Evolutionary conservation across 2,329 filamentous ascomycete genomes (phyloP).

Genomic region (Colletotrichum limetticola): DNA sequence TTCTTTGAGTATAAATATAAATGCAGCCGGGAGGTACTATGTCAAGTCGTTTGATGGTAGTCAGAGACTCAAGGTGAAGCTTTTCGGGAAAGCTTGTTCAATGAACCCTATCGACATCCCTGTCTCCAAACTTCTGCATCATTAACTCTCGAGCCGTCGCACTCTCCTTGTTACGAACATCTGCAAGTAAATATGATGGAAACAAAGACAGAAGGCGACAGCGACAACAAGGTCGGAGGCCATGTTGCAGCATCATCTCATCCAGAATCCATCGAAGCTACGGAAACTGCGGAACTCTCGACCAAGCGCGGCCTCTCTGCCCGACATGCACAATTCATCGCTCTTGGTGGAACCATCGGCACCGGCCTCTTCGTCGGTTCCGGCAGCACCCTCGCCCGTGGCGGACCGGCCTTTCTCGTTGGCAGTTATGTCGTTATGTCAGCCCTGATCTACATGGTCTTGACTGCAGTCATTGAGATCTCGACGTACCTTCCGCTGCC

Average conservation of each 20-base stretch:
- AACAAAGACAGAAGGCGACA: not conserved
- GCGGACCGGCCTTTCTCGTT: not conserved
- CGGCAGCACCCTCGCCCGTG: not conserved
- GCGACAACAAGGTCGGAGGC: not conserved
- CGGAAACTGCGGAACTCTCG: not conserved
- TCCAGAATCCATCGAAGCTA: not conserved
- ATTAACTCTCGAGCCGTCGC: not conserved
- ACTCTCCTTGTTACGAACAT: not conserved
- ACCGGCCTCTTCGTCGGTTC: conserved; percentile 39
- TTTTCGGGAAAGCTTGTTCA: not conserved
- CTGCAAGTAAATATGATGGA: not conserved
- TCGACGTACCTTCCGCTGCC: conserved; percentile 45
- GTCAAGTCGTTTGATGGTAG: not conserved
- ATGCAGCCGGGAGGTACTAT: not conserved
- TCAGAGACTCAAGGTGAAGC: not conserved
- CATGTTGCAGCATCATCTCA: not conserved
- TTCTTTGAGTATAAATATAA: not conserved
- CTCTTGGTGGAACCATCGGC: conserved; percentile 59
- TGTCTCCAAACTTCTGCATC: not conserved
- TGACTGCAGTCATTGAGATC: conserved; percentile 41
- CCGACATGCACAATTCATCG: conserved; percentile 58
- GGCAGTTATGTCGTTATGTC: not conserved
- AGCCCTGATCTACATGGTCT: conserved; percentile 49
- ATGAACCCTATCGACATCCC: not conserved
- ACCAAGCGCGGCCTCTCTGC: conserved; percentile 22